Conservation (phyloP, 2,329 filamentous ascomycete genomes). For the Venturia aucupariae region DNA sequence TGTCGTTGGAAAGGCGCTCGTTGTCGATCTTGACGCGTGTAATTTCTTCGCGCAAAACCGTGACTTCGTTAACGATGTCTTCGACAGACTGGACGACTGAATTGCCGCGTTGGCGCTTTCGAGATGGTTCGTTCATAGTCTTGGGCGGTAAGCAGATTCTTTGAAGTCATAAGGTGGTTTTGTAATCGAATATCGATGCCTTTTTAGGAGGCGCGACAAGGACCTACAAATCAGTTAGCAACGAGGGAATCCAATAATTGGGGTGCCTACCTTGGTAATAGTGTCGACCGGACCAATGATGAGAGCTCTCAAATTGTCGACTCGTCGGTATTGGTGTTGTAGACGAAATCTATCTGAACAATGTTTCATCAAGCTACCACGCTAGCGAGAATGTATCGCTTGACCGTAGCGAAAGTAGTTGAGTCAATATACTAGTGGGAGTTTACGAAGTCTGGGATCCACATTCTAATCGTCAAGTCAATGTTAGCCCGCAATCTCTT, state of each 20-base stretch:
- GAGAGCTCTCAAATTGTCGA: not conserved
- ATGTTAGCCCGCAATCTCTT: not conserved
- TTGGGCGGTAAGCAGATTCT: not conserved
- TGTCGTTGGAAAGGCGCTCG: not conserved
- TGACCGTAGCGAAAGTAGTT: not conserved
- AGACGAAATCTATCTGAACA: too few species aligned
- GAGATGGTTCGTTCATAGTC: not conserved
- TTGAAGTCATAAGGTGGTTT: too few species aligned
- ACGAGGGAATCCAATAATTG: too few species aligned
- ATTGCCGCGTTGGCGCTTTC: not conserved
- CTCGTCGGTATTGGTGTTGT: not conserved
- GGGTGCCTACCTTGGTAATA: not conserved
- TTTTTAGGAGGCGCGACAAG: too few species aligned
- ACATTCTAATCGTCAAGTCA: too few species aligned
- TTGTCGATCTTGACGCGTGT: not conserved
- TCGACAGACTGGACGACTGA: not conserved
- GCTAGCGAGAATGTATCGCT: not conserved
- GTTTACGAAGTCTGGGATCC: not conserved
- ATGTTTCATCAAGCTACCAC: too few species aligned
- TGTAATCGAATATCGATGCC: too few species aligned
- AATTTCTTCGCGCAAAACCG: not conserved
- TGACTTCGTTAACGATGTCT: not conserved
- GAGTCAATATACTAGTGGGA: not conserved
- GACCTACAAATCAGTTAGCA: too few species aligned
- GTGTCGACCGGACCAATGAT: not conserved